Conservation (phyloP, 2,329 filamentous ascomycete species). For the Ophiostoma triangulosporum region DNA sequence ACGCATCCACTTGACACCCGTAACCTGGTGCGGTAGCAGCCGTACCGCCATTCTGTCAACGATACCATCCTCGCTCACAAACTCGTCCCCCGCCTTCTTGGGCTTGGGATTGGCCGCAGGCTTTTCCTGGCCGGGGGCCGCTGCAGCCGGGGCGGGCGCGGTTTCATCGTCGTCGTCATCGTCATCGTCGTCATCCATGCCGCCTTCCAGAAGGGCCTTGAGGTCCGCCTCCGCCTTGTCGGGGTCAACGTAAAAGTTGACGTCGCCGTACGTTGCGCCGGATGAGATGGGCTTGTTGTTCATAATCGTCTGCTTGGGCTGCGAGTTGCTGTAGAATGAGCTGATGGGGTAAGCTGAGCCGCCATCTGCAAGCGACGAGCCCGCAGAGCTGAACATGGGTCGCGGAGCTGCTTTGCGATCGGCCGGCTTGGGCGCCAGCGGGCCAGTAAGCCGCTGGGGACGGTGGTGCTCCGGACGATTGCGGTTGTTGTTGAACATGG, state of each 20-base stretch:
- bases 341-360: constrained; percentile 12
- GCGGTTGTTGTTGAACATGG: constrained; percentile 36
- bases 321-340: constrained; percentile 17
- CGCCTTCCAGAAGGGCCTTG: constrained; percentile 70
- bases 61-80: constrained; percentile 29
- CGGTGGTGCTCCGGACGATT: constrained; percentile 45
- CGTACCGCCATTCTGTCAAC: constrained; percentile 76
- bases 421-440: constrained; percentile 32
- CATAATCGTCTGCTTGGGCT: not conserved
- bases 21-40: constrained; percentile 83
- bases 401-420: constrained; percentile 33
- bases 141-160: not conserved
- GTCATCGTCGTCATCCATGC: constrained; percentile 61
- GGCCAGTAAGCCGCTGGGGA: constrained; percentile 33
- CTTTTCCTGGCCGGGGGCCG: constrained; percentile 12
- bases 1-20: constrained; percentile 90
- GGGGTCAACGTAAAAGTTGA: constrained; percentile 49
- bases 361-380: constrained; percentile 17
- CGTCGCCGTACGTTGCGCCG: constrained; percentile 4
- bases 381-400: constrained; percentile 35
- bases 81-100: constrained; percentile 25
- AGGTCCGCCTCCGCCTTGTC: constrained; percentile 61
- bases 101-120: constrained; percentile 46
- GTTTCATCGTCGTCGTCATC: constrained; percentile 26
- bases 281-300: not conserved